Base-by-base conservation (phyloP, 768 basidiomycete species). In the Phlegmacium glaucopus region DNA sequence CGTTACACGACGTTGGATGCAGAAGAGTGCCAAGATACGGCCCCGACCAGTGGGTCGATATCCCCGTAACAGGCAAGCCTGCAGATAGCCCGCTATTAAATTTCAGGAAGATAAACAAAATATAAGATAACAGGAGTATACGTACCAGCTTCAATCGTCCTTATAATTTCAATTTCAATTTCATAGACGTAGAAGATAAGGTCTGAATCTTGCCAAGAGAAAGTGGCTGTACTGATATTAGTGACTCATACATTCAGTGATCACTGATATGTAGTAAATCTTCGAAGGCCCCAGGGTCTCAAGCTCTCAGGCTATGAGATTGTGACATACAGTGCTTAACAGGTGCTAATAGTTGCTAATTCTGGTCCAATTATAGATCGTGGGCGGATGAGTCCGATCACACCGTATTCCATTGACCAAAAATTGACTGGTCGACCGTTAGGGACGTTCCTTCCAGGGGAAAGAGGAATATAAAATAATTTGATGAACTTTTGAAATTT, bases 351-450 rank as follows among this genome's bases (percentile, higher is more conserved):
- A n/a, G n/a, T n/a, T n/a, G n/a, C n/a, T n/a, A n/a, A 10, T 72
- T 62, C 84, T 72, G 17, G 56, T 63, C 88, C 88, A 90, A 48
- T 72, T 70, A 56, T 78, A 88, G 15, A 71, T 73, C 1, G 87
- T 89, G 4, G 85, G 88, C 26, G 86, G 86, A 61, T 90, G 87
- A 15, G 22, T 91, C 89, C 11, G 84, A 81, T 43, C 81, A 74
- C 28, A 84, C 77, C 1, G 73, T 59, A 49, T 50, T 67, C 87
- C 85, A 90, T 44, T 67, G 61, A 25, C 70, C 72, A 12, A 68
- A 58, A 6, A 72, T 64, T 28, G 74, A 62, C 42, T 70, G 75
- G 49, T 90, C 85, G 34, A 90, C 76, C 1, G 74, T 78, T 37
- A 90, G 66, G 72, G 86, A 90, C 1, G 87, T 88, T 37, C 72